Conservation (phyloP, 106 monocot species). For the Narthecium ossifragum region DNA sequence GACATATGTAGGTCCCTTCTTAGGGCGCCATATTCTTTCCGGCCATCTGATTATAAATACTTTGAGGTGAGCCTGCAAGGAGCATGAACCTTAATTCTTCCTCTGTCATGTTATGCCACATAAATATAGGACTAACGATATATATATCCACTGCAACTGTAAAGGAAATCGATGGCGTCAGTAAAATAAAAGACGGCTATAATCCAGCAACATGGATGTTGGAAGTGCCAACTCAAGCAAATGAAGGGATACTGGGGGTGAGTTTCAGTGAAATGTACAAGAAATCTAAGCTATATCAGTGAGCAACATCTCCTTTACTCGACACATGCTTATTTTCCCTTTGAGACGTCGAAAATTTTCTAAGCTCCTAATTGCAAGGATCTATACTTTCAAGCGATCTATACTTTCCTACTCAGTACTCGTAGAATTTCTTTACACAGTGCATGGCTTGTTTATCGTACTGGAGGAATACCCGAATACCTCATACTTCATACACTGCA, state of each 20-base stretch:
- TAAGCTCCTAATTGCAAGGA: too few species aligned
- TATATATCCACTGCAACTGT: too few species aligned
- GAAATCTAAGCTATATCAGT: conserved; percentile 22
- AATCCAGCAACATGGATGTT: conserved; percentile 38
- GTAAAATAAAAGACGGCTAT: conserved; percentile 24
- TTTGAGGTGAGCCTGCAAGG: conserved; percentile 15
- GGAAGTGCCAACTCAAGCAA: conserved; percentile 15
- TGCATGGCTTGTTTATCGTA: conserved; percentile 25
- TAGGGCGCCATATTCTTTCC: conserved; percentile 34
- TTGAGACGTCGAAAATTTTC: too few species aligned
- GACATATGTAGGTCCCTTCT: conserved; percentile 42
- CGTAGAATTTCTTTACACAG: conserved; percentile 15
- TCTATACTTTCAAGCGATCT: conserved; percentile 27
- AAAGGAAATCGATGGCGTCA: conserved; percentile 21
- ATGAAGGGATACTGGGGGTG: conserved; percentile 14
- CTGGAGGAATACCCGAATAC: conserved; percentile 25
- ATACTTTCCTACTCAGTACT: conserved; percentile 30
- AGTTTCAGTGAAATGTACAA: conserved; percentile 18
- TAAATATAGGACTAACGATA: too few species aligned
- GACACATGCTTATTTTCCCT: too few species aligned
- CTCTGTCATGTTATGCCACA: too few species aligned
- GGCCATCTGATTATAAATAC: conserved; percentile 25
- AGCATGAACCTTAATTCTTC: too few species aligned
- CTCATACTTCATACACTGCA: conserved; percentile 30
- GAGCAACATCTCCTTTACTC: neutral